Percentiles rank a stretch among this genome's conserved stretches.
Conservation (phyloP, 2,329 filamentous ascomycete species). For the Trichoderma sp. region DNA sequence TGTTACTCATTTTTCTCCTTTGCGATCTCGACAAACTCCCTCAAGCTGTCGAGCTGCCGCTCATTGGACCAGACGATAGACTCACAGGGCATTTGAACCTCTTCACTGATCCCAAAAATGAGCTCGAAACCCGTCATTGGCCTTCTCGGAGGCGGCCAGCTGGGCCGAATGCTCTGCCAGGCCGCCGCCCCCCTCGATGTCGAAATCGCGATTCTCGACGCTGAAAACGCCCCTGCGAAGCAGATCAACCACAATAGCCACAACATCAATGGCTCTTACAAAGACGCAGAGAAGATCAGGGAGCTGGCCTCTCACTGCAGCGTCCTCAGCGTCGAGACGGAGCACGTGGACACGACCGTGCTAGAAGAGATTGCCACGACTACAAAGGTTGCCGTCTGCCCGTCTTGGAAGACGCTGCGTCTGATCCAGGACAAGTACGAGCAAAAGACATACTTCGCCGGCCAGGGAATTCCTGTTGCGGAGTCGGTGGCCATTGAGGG, state of each 20-base stretch:
- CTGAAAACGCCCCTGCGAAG: constrained; percentile 73
- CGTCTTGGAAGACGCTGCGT: constrained; percentile 80
- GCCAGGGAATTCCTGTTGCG: constrained; percentile 68
- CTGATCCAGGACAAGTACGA: constrained; percentile 91
- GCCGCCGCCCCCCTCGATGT: constrained; percentile 74
- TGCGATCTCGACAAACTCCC: not conserved
- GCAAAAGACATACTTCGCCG: constrained; percentile 77
- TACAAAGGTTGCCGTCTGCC: constrained; percentile 63
- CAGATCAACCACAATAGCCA: constrained; percentile 73
- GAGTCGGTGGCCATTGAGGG: constrained; percentile 62
- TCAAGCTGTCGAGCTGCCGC: not conserved
- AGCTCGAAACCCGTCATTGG: constrained; percentile 43
- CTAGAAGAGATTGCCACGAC: constrained; percentile 75
- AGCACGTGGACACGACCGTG: constrained; percentile 88
- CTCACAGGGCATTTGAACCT: not conserved
- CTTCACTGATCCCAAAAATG: not conserved
- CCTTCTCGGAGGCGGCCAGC: constrained; percentile 63
- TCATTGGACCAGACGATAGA: not conserved
- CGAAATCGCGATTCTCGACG: constrained; percentile 75
- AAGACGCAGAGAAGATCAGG: constrained; percentile 73
- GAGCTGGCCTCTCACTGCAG: constrained; percentile 75
- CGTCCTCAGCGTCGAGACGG: constrained; percentile 88
- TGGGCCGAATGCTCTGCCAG: constrained; percentile 92
- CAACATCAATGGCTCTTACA: constrained; percentile 86
- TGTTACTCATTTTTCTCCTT: not conserved